Conservation (phyloP, 305 asterid species). For the Fraxinus greggii region DNA sequence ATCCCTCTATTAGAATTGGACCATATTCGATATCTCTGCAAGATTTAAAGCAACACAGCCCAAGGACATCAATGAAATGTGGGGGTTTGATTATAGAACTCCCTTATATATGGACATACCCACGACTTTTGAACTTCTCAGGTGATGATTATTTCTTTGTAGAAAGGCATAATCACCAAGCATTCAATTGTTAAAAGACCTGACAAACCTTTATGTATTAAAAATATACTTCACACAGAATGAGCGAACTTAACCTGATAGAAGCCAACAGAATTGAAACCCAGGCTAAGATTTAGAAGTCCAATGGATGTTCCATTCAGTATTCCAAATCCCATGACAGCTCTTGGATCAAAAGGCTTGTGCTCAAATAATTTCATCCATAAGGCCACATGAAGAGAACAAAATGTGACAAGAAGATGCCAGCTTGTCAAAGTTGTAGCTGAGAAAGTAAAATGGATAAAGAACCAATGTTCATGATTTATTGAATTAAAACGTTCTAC, state of each 20-base stretch:
- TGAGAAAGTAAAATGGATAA: slow-evolving; percentile 40
- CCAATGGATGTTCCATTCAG: slow-evolving; percentile 83
- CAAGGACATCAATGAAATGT: neutral
- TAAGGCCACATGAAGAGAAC: slow-evolving; percentile 76
- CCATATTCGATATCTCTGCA: slow-evolving; percentile 3
- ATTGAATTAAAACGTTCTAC: slow-evolving; percentile 12
- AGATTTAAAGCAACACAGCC: neutral
- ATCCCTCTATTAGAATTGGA: neutral
- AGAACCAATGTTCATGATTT: slow-evolving; percentile 25
- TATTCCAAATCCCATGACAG: slow-evolving; percentile 79
- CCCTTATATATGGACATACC: neutral
- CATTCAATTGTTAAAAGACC: slow-evolving; percentile 13
- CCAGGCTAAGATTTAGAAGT: slow-evolving; percentile 77
- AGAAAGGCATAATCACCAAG: slow-evolving; percentile 11
- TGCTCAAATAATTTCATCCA: slow-evolving; percentile 77
- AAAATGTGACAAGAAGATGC: slow-evolving; percentile 88
- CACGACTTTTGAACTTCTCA: neutral
- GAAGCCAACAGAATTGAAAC: slow-evolving; percentile 86
- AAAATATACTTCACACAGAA: slow-evolving; percentile 1
- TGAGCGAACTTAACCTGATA: slow-evolving; percentile 55
- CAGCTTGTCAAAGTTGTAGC: slow-evolving; percentile 89
- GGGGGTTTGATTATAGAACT: slow-evolving; percentile 2
- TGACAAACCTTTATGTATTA: neutral
- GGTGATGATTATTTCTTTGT: slow-evolving; percentile 12
- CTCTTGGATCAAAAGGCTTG: slow-evolving; percentile 82